Evolutionary conservation across 768 basidiomycete genomes (phyloP), one percentile per base, ranked within the genome.

Genomic region (Auriculariales sp.): DNA sequence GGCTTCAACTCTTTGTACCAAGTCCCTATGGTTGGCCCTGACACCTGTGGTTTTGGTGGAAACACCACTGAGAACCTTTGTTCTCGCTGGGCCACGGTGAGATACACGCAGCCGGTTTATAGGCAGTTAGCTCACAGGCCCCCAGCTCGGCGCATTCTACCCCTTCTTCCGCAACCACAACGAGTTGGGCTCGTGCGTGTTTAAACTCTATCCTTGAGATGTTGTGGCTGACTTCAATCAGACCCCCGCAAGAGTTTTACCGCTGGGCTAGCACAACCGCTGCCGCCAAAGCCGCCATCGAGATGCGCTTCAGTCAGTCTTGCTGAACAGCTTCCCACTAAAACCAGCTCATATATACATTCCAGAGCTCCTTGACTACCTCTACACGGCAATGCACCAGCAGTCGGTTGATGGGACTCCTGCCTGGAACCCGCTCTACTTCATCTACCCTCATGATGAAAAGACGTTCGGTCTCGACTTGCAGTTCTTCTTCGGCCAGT

Each of bases 81-180:
- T 54, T 77, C 80, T 31, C 68, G 86, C 31, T 87, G 86, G 84
- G 83, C 80, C 12, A 81, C 71, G 68, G n/a, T n/a, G n/a, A n/a
- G n/a, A n/a, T n/a, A n/a, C n/a, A n/a, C n/a, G n/a, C n/a, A n/a
- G n/a, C n/a, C n/a, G n/a, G n/a, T n/a, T n/a, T n/a, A n/a, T n/a
- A n/a, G n/a, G n/a, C n/a, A n/a, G n/a, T n/a, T n/a, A n/a, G n/a
- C n/a, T n/a, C n/a, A n/a, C n/a, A n/a, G n/a, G n/a, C n/a, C n/a
- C n/a, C n/a, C n/a, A n/a, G n/a, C 67, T 87, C 2, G 81, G 81
- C 1, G 83, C 80, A 0, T 87, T 86, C 63, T 78, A 79, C 60
- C 83, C 84, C 0, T 87, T 87, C 69, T 83, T 79, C 77, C 69
- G 85, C 7, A 83, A 87, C 58, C 10, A 22, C 35, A 36, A 32